Evolutionary conservation across 345 rosid genomes (phyloP), one percentile per base, ranked within the genome.

Genomic region (Gossypium bickii): DNA sequence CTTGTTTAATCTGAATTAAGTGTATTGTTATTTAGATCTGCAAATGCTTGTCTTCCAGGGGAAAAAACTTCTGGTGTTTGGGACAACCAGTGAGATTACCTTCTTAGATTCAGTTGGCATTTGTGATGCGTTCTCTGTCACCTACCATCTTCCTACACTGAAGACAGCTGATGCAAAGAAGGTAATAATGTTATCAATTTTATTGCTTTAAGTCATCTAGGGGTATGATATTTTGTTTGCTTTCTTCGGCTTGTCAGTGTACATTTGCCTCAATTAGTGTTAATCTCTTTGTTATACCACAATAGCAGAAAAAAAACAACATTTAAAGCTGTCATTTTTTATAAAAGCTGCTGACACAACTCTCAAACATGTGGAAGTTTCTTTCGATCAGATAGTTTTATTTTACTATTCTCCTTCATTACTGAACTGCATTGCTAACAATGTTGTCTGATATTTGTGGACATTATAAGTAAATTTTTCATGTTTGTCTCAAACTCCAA

Each of bases 11-110:
- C 72, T 68, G 72, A 49, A 24, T 24, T 49, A 16, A 16, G 10
- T 3, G 8, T 60, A 58, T 45, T 22, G 25, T 25, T 73, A 27
- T 53, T 70, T 41, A 60, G 43, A 12, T 64, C 72, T 60, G 4
- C 77, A 51, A 70, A 53, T 57, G 74, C 71, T 22, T 11, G 24
- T 59, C 60, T 57, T 57, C 81, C 85, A 95, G 96, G 98, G 97
- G 43, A 95, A 90, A 73, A 94, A 91, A 52, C 97, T 95, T 81
- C 78, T 95, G 29, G 98, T 95, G 77, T 79, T 94, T 11, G 98
- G 98, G 67, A 94, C 98, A 72, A 92, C 98, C 20, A 94, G 98
- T 80, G 92, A 94, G 79, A 83, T 91, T 56, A 80, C 78, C 70
- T 94, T 94, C 86, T 83, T 94, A 79, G 97, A 91, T 69, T 89